Conservation (phyloP, 2,329 filamentous ascomycete species). For the Chrysoporthe puriensis region DNA sequence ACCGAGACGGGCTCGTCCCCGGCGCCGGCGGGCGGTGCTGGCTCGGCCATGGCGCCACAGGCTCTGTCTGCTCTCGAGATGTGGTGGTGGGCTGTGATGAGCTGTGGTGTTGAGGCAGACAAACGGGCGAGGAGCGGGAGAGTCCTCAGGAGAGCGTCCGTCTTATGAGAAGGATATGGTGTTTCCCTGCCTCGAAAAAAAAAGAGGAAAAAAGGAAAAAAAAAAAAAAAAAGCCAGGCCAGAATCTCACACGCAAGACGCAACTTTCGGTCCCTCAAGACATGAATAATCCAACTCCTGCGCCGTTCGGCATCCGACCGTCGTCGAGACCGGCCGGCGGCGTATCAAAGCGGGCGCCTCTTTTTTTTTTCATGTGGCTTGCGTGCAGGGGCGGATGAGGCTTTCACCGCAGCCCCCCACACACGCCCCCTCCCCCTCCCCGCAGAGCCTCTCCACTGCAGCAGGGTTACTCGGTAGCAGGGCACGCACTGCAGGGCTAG, state of each 20-base stretch:
- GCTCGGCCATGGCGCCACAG: conserved; percentile 15
- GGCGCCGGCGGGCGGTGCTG: conserved; percentile 11
- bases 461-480: background rate
- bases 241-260: background rate
- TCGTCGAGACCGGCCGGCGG: background rate
- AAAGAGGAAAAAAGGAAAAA: background rate
- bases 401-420: background rate
- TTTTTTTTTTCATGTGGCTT: background rate
- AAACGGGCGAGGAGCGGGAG: no score
- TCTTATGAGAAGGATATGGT: no score
- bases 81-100: background rate
- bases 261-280: background rate
- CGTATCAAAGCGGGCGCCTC: background rate
- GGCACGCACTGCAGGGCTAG: no score
- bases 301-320: background rate
- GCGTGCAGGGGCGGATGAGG: background rate
- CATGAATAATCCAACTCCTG: background rate
- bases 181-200: no score
- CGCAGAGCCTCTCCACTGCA: background rate
- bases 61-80: background rate
- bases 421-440: background rate
- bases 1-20: conserved; percentile 19
- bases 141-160: no score
- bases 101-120: background rate
- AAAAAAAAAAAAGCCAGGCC: background rate